Evolutionary conservation across 2,329 filamentous ascomycete genomes (phyloP), one percentile per base, ranked within the genome.

Genomic region (Penicillium sp.): DNA sequence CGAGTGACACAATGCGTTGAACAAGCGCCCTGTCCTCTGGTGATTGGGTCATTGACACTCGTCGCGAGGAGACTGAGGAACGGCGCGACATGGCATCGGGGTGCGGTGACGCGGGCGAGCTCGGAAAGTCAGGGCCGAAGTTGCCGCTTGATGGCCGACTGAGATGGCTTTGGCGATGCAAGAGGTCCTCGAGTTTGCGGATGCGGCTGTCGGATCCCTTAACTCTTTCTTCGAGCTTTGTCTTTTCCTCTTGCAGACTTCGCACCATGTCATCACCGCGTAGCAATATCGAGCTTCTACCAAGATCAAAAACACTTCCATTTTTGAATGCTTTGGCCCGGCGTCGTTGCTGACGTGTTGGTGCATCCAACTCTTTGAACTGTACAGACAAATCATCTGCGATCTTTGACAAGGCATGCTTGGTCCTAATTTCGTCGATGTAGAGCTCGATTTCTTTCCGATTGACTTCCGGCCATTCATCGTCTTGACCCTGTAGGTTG

Each of bases 281-380:
- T 12, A 96, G 83, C 63, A 96, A 75, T 8, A 97, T 81, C 1
- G 91, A 93, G 59, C 90, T 95, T 64, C 88, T 85, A n/a, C 91
- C 91, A 55, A 97, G 82, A 68, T 97, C 94, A 64, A 97, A 91
- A 30, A 97, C 83, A 67, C 94, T 97, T 13, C 94, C 94, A 67
- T 95, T 94, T 68, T 97, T 97, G 78, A 99, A 97, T 4, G 91
- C 91, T 69, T 93, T 96, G 6, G 94, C 84, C 51, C 91, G 85
- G 71, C 91, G 92, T 54, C 87, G 84, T 67, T 96, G 92, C 68
- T 94, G 90, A 62, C 88, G 91, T 0, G 90, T 94, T 2, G 93
- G 91, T 49, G 83, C 84, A 67, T 87, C 87, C 12, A 97, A 79
- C 47, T 96, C 91, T 54, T 86, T 85, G 53, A 95, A 82, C 15